Evolutionary conservation across 108 stramenopile species (phyloP).

Genomic region (Nitzschia inconspicua): DNA sequence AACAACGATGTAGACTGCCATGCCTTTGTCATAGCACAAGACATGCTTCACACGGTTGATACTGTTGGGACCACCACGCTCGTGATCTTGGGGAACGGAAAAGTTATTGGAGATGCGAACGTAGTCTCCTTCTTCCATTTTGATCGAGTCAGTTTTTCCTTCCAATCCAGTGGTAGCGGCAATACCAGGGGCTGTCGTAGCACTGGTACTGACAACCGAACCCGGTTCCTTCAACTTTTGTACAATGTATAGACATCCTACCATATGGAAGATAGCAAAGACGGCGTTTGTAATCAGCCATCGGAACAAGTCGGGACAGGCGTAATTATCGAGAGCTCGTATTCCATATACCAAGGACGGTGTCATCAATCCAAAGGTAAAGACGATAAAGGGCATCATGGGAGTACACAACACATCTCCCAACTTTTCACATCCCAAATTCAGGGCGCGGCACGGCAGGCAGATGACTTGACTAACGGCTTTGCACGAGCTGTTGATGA

Average conservation of each 20-base stretch:
- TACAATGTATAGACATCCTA: constrained; percentile 56
- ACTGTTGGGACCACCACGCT: constrained; percentile 22
- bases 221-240: constrained; percentile 23
- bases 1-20: constrained; percentile 66
- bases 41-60: constrained; percentile 51
- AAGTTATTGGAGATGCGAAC: constrained; percentile 8
- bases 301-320: constrained; percentile 9
- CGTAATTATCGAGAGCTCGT: constrained; percentile 6
- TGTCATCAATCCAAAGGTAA: constrained; percentile 49
- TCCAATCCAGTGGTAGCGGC: background rate
- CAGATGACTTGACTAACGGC: constrained; percentile 32
- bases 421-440: constrained; percentile 23
- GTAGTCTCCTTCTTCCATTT: background rate
- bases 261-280: constrained; percentile 44
- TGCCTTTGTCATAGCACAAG: constrained; percentile 63
- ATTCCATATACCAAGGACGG: constrained; percentile 40
- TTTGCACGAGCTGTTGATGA: constrained; percentile 32
- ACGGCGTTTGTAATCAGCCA: constrained; percentile 53
- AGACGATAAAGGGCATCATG: constrained; percentile 56
- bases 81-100: constrained; percentile 6
- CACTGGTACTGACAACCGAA: background rate
- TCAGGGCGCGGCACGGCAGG: constrained; percentile 52
- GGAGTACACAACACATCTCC: constrained; percentile 41
- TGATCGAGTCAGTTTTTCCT: background rate
- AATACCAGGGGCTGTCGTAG: background rate